Evolutionary conservation across 164 flowering plant genomes (phyloP), one percentile per base, ranked within the genome.

Genomic region (Stephania japonica): DNA sequence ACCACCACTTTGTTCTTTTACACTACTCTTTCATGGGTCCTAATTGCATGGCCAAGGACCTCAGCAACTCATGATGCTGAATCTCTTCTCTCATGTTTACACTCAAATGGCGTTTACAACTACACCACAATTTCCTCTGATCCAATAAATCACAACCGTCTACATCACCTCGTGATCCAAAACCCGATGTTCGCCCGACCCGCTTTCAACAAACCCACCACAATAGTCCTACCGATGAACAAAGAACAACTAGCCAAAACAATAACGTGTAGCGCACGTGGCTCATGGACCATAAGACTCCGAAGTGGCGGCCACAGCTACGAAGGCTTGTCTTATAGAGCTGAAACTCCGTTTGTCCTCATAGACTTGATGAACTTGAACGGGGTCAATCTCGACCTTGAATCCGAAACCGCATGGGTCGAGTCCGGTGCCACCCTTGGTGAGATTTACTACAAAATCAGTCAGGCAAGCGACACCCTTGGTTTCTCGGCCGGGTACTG

Each of bases 301-400:
- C 43, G 81, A 42, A 67, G 78, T 26, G 80, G 77, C 1, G 77
- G 75, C 12, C 77, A 78, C 64, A 74, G 77, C 53, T 78, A 70
- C 43, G 80, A 78, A 61, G 77, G 75, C 24, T 47, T 78, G 14
- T 75, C 81, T 32, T 50, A 73, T 59, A 26, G n/a, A 41, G 75
- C 70, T n/a, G 70, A 75, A 25, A 63, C 44, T 11, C 78, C 78
- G 0, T 75, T 78, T n/a, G 75, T 72, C 1, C 42, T 78, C 42
- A 50, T 75, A 8, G 81, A 75, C 65, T 26, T 75, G 66, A 75
- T 75, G 75, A 75, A 72, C 27, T 5, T 78, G 65, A 72, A 71
- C 24, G 42, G 61, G 6, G 26, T 75, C 38, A n/a, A 49, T 4
- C 66, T 71, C 23, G 75, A 71, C 41, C 8, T 75, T 6, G 75